Evolutionary conservation across 768 basidiomycete species (phyloP).

Genomic region (Termitomyces bulborhizus): DNA sequence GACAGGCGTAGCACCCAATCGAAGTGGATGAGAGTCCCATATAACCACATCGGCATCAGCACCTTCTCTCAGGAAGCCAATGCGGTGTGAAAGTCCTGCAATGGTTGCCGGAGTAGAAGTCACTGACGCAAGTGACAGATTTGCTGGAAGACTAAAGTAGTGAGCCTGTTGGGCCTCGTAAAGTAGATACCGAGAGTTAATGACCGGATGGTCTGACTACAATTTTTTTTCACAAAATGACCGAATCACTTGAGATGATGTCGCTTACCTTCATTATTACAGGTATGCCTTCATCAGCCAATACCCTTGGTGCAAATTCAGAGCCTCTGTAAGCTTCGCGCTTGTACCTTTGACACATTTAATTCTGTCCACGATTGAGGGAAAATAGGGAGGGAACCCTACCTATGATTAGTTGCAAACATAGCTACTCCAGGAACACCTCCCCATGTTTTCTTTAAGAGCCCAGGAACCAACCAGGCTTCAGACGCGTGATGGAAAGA

Average conservation of each 20-base stretch:
- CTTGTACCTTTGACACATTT: constrained; percentile 29
- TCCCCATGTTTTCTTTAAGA: constrained; percentile 69
- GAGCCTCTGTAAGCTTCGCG: constrained; percentile 66
- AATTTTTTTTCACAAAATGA: background rate
- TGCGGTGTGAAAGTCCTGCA: constrained; percentile 68
- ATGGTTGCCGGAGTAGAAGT: constrained; percentile 62
- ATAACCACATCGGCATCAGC: constrained; percentile 66
- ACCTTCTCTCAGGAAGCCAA: constrained; percentile 58
- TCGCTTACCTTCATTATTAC: constrained; percentile 69
- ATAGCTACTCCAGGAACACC: constrained; percentile 69
- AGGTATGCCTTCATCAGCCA: constrained; percentile 64
- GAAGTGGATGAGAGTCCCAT: constrained; percentile 73
- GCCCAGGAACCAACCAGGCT: constrained; percentile 80
- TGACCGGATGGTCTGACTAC: constrained; percentile 52
- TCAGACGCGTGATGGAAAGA: constrained; percentile 89
- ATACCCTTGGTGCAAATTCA: constrained; percentile 68
- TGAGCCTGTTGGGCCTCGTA: constrained; percentile 71
- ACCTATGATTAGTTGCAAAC: constrained; percentile 74
- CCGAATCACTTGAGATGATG: background rate
- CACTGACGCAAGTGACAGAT: constrained; percentile 57
- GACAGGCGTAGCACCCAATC: constrained; percentile 65
- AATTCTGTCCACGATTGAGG: background rate
- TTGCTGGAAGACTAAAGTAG: constrained; percentile 54
- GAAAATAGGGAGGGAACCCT: constrained; percentile 4
- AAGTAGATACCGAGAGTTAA: constrained; percentile 62